phyloP scores from a whole-genome alignment of 805 yeast species.

The Candida coleopterorum region DNA sequence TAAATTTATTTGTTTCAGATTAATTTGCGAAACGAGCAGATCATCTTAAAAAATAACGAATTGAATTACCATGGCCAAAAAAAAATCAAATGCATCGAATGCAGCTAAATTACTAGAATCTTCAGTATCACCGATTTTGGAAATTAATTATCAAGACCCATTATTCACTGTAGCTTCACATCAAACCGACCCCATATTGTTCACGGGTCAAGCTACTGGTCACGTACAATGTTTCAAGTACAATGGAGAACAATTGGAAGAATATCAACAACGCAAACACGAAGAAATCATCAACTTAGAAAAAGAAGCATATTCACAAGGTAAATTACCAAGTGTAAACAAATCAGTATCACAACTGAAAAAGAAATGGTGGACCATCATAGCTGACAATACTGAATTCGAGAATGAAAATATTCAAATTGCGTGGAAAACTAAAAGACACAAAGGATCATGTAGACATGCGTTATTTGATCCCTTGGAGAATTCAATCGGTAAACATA shows the following conservation, averaged over 20 bases:
- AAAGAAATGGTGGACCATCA: slow-evolving; percentile 45
- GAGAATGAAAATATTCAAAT: slow-evolving; percentile 12
- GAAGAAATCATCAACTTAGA: slow-evolving; percentile 18
- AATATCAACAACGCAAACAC: slow-evolving; percentile 18
- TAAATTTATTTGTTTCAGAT: neutral
- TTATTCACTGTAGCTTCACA: slow-evolving; percentile 77
- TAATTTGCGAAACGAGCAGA: neutral
- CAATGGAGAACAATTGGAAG: slow-evolving; percentile 43
- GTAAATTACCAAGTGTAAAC: slow-evolving; percentile 18
- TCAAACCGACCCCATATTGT: slow-evolving; percentile 61
- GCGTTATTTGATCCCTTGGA: slow-evolving; percentile 56
- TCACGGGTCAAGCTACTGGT: slow-evolving; percentile 80
- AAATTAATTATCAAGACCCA: slow-evolving; percentile 51
- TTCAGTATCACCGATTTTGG: slow-evolving; percentile 39
- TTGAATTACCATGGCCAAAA: slow-evolving; percentile 17
- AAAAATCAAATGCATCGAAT: slow-evolving; percentile 19
- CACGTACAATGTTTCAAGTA: slow-evolving; percentile 61
- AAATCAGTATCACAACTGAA: slow-evolving; percentile 29
- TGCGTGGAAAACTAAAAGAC: slow-evolving; percentile 84
- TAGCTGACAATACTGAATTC: slow-evolving; percentile 21
- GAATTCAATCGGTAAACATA: slow-evolving; percentile 39
- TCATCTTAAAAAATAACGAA: neutral
- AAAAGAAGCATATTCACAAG: slow-evolving; percentile 20
- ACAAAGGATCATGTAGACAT: slow-evolving; percentile 81
- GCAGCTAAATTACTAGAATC: slow-evolving; percentile 31